phyloP scores from a whole-genome alignment of 345 rosid genomes.

The Populus pruinosa region DNA sequence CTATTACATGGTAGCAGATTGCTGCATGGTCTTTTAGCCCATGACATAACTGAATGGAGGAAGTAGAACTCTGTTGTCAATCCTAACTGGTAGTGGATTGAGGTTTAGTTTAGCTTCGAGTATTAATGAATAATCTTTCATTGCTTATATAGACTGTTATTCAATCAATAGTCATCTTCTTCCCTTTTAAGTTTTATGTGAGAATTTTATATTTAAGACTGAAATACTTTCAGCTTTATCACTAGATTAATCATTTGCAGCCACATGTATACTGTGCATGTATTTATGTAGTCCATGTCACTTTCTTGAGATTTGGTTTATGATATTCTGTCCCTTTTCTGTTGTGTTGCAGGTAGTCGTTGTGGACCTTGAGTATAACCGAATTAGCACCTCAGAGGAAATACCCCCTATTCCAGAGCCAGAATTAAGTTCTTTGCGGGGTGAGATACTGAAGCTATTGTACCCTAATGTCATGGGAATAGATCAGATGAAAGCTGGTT shows the following conservation, averaged over 20 bases:
- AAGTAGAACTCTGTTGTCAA: not conserved
- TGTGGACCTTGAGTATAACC: conserved; percentile 91
- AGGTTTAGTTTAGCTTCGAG: not conserved
- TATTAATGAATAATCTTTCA: not conserved
- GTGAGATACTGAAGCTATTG: conserved; percentile 71
- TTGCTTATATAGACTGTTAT: not conserved
- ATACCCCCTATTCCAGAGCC: conserved; percentile 97
- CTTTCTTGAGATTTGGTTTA: not conserved
- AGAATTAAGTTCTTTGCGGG: conserved; percentile 71
- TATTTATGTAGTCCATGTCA: not conserved
- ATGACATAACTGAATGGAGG: not conserved
- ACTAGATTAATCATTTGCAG: not conserved
- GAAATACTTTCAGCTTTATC: not conserved
- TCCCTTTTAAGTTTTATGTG: not conserved
- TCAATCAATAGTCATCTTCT: not conserved
- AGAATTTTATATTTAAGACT: not conserved
- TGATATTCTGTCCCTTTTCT: not conserved
- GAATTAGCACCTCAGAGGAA: conserved; percentile 81
- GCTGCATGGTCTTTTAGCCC: not conserved
- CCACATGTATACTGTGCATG: not conserved
- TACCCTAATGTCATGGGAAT: conserved; percentile 84
- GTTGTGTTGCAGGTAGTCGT: conserved; percentile 73
- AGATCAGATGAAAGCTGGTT: conserved; percentile 67
- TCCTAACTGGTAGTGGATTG: not conserved
- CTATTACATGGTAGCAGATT: not conserved